Percentiles rank a stretch among this genome's conserved stretches.
Conservation (phyloP, 805 yeast genomes). For the Metschnikowia baotianmanensis region DNA sequence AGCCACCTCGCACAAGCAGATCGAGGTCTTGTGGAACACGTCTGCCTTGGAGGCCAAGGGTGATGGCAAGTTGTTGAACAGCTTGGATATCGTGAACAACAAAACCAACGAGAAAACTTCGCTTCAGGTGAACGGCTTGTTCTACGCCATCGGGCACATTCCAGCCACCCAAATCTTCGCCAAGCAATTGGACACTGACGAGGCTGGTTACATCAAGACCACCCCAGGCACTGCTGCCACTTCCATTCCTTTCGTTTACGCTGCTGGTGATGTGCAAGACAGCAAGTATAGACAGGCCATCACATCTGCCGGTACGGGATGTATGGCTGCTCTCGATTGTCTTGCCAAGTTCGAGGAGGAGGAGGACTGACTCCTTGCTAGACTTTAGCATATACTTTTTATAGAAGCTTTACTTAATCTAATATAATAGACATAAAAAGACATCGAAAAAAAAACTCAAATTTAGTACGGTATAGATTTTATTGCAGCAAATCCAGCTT, state of each 20-base stretch:
- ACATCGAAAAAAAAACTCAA: too few relatives aligned
- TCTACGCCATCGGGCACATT: constrained; percentile 96
- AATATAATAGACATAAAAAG: neutral
- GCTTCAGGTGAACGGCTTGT: constrained; percentile 82
- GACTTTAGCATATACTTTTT: constrained; percentile 4
- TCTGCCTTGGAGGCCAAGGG: constrained; percentile 89
- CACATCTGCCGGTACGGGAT: constrained; percentile 99
- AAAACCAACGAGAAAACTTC: constrained; percentile 67
- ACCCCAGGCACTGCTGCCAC: constrained; percentile 87
- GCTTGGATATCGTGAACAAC: constrained; percentile 65
- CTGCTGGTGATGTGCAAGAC: constrained; percentile 99
- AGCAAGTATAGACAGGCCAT: constrained; percentile 97
- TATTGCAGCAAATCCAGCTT: too few relatives aligned
- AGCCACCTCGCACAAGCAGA: constrained; percentile 76
- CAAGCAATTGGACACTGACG: constrained; percentile 80
- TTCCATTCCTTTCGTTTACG: constrained; percentile 86
- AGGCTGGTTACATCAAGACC: constrained; percentile 83
- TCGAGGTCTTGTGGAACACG: constrained; percentile 86
- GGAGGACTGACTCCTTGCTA: constrained; percentile 18
- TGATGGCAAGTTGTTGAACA: constrained; percentile 77
- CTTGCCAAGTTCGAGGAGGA: constrained; percentile 22
- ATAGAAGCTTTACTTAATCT: neutral
- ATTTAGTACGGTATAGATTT: too few relatives aligned
- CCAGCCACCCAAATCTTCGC: constrained; percentile 88
- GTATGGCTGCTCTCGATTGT: constrained; percentile 98